A percentile compares a stretch with the other conserved stretches of the same genome.
phyloP scores from a whole-genome alignment of 2,329 filamentous ascomycete species.

The Hymenoscyphus infarciens region DNA sequence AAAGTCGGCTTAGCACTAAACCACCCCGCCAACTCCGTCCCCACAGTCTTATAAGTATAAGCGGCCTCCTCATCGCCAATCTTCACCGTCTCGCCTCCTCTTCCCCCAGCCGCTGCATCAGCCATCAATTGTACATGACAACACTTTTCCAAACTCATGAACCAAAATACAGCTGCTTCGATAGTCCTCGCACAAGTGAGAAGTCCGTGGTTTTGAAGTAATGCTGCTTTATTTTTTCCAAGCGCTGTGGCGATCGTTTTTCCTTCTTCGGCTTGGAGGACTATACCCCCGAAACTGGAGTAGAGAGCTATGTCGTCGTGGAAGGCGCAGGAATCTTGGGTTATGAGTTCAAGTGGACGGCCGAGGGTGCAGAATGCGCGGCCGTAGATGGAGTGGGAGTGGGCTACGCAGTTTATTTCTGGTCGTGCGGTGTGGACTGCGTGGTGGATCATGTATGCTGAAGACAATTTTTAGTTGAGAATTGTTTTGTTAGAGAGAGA shows the following conservation, averaged over 20 bases:
- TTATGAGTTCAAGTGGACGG: constrained; percentile 38
- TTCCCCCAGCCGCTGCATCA: constrained; percentile 58
- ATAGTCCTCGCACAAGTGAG: constrained; percentile 44
- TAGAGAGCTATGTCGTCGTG: constrained; percentile 41
- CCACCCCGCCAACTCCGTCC: constrained; percentile 51
- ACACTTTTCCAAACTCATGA: constrained; percentile 46
- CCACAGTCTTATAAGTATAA: constrained; percentile 64
- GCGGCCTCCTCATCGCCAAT: constrained; percentile 64
- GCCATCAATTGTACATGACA: constrained; percentile 49
- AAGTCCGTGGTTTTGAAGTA: constrained; percentile 52
- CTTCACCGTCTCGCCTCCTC: constrained; percentile 56
- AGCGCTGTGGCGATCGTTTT: constrained; percentile 44
- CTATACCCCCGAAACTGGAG: constrained; percentile 48
- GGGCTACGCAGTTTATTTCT: constrained; percentile 53
- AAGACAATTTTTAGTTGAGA: background rate
- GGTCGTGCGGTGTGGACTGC: constrained; percentile 54
- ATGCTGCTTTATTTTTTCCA: constrained; percentile 46
- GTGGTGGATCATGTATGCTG: constrained; percentile 1
- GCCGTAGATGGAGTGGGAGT: constrained; percentile 54
- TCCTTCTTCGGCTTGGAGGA: constrained; percentile 50
- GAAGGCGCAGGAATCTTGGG: constrained; percentile 54
- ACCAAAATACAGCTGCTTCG: constrained; percentile 52
- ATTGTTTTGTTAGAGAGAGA: background rate
- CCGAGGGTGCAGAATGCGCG: constrained; percentile 60
- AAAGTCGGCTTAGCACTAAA: constrained; percentile 27